These are phyloP conservation scores for Iodosphaeria phyllophila DNA, from an alignment of 2,329 filamentous ascomycete genomes.

Conservation along the genomic window DNA sequence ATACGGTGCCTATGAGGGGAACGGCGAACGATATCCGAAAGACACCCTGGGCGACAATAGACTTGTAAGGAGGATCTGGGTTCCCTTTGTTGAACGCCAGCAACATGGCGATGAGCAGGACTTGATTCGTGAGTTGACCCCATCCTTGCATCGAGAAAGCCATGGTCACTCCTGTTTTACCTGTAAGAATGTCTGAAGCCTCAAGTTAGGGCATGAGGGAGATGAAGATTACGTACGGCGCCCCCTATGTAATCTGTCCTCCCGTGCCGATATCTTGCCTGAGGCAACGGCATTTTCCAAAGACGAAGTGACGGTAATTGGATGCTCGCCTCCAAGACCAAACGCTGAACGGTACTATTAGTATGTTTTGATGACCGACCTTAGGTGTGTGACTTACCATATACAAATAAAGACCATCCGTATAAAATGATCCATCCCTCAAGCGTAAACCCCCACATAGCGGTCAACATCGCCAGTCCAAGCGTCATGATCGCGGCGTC, in stretches of 20 bases:
- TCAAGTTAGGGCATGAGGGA: too few relatives aligned
- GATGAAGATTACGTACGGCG: too few relatives aligned
- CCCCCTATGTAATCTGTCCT: slow-evolving; percentile 87
- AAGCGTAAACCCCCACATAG: slow-evolving; percentile 70
- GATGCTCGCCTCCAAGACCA: slow-evolving; percentile 72
- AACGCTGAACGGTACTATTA: slow-evolving; percentile 21
- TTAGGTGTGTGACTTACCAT: slow-evolving; percentile 28
- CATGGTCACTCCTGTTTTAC: slow-evolving; percentile 85
- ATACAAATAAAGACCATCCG: slow-evolving; percentile 86
- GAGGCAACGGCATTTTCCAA: slow-evolving; percentile 82
- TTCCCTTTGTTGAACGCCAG: slow-evolving; percentile 73
- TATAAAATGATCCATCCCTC: slow-evolving; percentile 98
- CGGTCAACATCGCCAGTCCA: slow-evolving; percentile 79
- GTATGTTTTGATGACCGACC: too few relatives aligned
- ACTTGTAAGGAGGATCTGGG: slow-evolving; percentile 60
- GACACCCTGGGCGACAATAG: slow-evolving; percentile 66
- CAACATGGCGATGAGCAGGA: slow-evolving; percentile 68
- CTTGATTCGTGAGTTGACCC: slow-evolving; percentile 92
- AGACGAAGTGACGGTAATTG: slow-evolving; percentile 87
- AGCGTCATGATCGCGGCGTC: slow-evolving; percentile 90
- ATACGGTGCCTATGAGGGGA: slow-evolving; percentile 75
- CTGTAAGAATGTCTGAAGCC: too few relatives aligned
- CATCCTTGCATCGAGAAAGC: slow-evolving; percentile 98
- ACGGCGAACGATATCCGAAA: slow-evolving; percentile 88
- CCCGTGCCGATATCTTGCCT: slow-evolving; percentile 73